Evolutionary conservation across 192 early-diverging fungal species (phyloP).

Genomic region (Coemansia sp.): DNA sequence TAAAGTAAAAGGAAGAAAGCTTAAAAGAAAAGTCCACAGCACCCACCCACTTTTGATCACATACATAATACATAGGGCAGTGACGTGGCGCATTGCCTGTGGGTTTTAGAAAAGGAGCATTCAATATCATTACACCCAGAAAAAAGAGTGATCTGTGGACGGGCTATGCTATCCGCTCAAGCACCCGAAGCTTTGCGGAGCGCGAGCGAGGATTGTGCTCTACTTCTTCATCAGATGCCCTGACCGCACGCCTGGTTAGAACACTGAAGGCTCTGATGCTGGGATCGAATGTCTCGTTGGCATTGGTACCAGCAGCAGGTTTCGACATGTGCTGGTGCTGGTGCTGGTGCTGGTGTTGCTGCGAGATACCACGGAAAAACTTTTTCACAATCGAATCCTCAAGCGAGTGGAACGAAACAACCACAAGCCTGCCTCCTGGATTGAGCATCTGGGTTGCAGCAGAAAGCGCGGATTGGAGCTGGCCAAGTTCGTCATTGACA

Average conservation of each 20-base stretch:
- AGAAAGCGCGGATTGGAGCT: conserved; percentile 58
- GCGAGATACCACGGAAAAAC: conserved; percentile 37
- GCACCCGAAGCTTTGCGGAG: conserved; percentile 55
- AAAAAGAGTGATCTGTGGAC: neutral
- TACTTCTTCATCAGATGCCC: conserved; percentile 55
- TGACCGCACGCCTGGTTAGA: conserved; percentile 45
- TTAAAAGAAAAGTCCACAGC: neutral
- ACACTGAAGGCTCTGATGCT: conserved; percentile 6
- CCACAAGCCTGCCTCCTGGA: conserved; percentile 58
- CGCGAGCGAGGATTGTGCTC: conserved; percentile 60
- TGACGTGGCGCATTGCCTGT: conserved; percentile 10
- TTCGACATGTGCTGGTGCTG: neutral
- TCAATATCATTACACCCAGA: no score
- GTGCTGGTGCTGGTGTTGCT: conserved; percentile 1
- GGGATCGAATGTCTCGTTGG: neutral
- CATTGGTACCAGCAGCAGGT: neutral
- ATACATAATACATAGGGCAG: no score
- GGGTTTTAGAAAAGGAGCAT: no score
- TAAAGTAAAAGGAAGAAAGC: neutral
- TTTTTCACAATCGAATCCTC: conserved; percentile 74
- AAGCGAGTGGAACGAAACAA: conserved; percentile 72
- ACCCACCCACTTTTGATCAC: no score
- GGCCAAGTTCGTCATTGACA: conserved; percentile 69
- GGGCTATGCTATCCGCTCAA: conserved; percentile 10
- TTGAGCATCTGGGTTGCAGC: conserved; percentile 56